These are phyloP conservation scores for Yarrowia sp. DNA, from an alignment of 805 yeast genomes.

Conservation along the genomic window DNA sequence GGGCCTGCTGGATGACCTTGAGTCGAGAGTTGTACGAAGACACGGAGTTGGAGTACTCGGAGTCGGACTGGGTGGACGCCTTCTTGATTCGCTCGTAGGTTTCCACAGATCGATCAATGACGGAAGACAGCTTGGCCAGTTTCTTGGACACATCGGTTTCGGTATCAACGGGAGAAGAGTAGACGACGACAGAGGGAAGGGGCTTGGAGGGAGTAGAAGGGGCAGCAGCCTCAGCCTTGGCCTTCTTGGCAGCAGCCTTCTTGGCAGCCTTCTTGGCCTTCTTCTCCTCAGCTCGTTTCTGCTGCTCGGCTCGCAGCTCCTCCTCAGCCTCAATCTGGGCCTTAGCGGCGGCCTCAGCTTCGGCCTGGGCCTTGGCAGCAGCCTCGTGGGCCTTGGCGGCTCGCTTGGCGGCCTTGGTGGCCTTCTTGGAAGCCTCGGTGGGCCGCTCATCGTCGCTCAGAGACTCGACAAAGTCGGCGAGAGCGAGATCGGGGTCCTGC, in stretches of 20 bases:
- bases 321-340: constrained; percentile 14
- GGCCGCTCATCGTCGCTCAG: constrained; percentile 14
- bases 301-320: neutral
- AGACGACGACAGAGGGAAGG: constrained; percentile 35
- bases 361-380: constrained; percentile 17
- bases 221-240: neutral
- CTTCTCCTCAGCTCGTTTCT: neutral
- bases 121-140: neutral
- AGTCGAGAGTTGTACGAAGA: constrained; percentile 42
- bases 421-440: neutral
- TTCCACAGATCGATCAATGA: constrained; percentile 20
- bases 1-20: constrained; percentile 46
- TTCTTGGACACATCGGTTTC: constrained; percentile 23
- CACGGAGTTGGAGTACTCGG: constrained; percentile 41
- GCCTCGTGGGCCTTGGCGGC: constrained; percentile 21
- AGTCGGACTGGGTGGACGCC: constrained; percentile 22
- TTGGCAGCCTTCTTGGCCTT: neutral
- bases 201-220: constrained; percentile 15
- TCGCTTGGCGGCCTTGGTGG: constrained; percentile 9
- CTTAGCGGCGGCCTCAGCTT: constrained; percentile 1
- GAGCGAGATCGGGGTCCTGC: constrained; percentile 24
- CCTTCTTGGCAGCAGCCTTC: constrained; percentile 3
- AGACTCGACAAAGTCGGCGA: constrained; percentile 33
- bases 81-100: constrained; percentile 35
- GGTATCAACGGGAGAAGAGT: constrained; percentile 20